Conservation (phyloP, 2,329 filamentous ascomycete genomes). For the Malbranchea zuffiana region DNA sequence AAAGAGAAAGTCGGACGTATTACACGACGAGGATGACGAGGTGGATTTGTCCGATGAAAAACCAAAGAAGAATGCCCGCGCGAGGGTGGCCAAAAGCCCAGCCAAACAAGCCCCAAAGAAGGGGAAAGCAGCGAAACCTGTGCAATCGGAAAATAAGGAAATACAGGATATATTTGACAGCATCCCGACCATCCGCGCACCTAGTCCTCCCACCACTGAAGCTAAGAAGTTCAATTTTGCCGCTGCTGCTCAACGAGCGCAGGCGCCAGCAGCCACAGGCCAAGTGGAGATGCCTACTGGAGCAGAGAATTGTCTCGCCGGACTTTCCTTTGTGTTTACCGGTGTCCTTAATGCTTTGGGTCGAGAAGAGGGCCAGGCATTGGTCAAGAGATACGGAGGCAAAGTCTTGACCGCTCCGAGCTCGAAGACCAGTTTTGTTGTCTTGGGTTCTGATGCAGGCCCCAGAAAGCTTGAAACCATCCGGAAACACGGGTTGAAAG, state of each 20-base stretch:
- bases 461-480: constrained; percentile 90
- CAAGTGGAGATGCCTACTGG: constrained; percentile 69
- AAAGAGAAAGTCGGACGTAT: constrained; percentile 49
- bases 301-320: constrained; percentile 77
- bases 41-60: constrained; percentile 47
- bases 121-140: constrained; percentile 55
- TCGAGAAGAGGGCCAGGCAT: constrained; percentile 69
- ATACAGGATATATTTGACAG: constrained; percentile 79
- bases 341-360: constrained; percentile 70
- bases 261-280: constrained; percentile 54
- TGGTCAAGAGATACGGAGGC: constrained; percentile 89
- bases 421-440: constrained; percentile 86
- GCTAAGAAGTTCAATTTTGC: constrained; percentile 70
- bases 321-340: constrained; percentile 90
- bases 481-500: constrained; percentile 65
- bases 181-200: constrained; percentile 71
- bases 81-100: constrained; percentile 2
- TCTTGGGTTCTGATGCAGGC: constrained; percentile 81
- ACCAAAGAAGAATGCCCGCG: constrained; percentile 43
- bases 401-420: constrained; percentile 80
- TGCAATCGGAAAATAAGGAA: constrained; percentile 54
- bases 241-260: constrained; percentile 42
- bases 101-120: constrained; percentile 30
- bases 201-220: constrained; percentile 67
- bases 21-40: constrained; percentile 43